These are phyloP conservation scores for Hemerocallis citrina DNA, from an alignment of 106 monocot species.

Conservation along the genomic window DNA sequence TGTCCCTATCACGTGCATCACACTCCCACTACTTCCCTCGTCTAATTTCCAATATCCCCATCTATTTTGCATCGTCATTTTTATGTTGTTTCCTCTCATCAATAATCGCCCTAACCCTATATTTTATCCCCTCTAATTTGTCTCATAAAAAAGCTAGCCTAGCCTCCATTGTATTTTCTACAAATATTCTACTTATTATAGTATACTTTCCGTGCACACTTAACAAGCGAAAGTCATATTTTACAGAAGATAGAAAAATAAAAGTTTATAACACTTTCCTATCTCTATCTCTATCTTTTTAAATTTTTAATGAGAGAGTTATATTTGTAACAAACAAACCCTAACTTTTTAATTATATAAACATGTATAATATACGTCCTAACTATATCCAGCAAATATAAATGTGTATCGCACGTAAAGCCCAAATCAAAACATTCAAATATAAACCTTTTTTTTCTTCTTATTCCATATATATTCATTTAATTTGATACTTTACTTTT, in stretches of 20 bases:
- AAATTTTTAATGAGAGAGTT: no score
- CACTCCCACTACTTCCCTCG: neutral
- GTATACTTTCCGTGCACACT: neutral
- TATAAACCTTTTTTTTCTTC: neutral
- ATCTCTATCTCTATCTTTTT: neutral
- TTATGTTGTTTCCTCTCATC: no score
- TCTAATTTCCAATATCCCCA: neutral
- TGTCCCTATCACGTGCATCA: constrained; percentile 3
- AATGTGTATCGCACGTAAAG: neutral
- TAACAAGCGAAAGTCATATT: neutral
- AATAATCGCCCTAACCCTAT: no score
- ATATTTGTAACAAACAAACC: no score
- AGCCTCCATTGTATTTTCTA: no score
- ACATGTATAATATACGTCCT: neutral
- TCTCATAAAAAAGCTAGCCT: no score
- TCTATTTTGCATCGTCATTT: neutral
- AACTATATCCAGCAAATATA: neutral
- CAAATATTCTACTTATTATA: no score
- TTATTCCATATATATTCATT: neutral
- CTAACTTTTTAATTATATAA: no score
- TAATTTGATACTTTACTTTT: neutral
- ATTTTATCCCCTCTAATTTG: no score
- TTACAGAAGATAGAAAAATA: neutral
- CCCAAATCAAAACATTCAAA: neutral
- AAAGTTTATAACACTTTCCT: neutral